phyloP scores from a whole-genome alignment of 2,329 filamentous ascomycete species.

The Aspergillus awamori region DNA sequence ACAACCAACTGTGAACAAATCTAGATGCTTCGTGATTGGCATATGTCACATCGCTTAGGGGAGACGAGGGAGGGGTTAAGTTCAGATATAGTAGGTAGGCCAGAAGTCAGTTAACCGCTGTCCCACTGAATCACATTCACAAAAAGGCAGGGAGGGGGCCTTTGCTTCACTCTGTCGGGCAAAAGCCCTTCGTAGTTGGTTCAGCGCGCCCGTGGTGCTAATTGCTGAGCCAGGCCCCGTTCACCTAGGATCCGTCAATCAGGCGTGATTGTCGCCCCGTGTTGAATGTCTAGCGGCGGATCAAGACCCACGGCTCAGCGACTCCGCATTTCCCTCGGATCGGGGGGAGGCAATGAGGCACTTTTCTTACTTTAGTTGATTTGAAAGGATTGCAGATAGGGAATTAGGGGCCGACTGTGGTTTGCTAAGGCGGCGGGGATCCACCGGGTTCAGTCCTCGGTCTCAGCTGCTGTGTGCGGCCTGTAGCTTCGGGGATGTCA shows the following conservation, averaged over 20 bases:
- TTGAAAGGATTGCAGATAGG: background rate
- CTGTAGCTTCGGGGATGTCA: conserved; percentile 12
- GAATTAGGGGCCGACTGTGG: background rate
- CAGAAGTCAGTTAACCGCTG: conserved; percentile 21
- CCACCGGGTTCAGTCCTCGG: conserved; percentile 3
- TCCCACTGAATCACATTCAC: conserved; percentile 20
- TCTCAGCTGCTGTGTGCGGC: conserved; percentile 20
- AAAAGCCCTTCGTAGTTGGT: background rate
- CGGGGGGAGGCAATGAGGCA: background rate
- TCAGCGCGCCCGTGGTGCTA: conserved; percentile 17
- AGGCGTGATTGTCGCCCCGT: conserved; percentile 19
- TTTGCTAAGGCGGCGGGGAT: background rate
- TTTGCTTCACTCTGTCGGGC: conserved; percentile 18
- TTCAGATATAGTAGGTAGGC: background rate
- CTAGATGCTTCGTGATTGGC: conserved; percentile 12
- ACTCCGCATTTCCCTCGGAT: conserved; percentile 14
- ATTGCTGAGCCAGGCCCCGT: conserved; percentile 17
- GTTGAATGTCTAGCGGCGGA: conserved; percentile 27
- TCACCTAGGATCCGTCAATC: conserved; percentile 25
- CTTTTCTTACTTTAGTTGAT: background rate
- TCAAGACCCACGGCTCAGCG: conserved; percentile 31
- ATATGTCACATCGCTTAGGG: conserved; percentile 3
- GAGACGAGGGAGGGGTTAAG: background rate
- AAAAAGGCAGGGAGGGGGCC: conserved; percentile 9
- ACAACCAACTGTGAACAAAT: background rate